A percentile compares a stretch with the other conserved stretches of the same genome.
phyloP scores from a whole-genome alignment of 192 early-diverging fungal genomes.

The Backusella australiensis region DNA sequence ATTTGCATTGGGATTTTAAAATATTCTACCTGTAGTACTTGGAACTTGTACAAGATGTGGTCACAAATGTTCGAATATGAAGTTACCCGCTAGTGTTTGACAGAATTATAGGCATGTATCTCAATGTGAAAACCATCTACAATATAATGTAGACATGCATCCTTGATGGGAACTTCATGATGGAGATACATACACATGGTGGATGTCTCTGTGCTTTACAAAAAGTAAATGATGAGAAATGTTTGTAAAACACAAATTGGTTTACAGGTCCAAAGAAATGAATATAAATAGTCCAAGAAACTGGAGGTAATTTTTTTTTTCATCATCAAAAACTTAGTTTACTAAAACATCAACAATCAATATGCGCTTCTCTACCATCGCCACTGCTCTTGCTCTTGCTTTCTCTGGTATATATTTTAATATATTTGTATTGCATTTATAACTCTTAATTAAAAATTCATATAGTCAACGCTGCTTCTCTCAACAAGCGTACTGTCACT shows the following conservation, averaged over 20 bases:
- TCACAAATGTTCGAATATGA: not conserved
- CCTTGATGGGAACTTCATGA: not conserved
- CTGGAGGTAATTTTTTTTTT: not conserved
- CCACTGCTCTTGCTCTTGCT: not conserved
- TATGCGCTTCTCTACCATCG: not conserved
- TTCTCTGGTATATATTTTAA: not conserved
- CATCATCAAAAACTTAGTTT: not conserved
- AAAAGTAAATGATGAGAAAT: not conserved
- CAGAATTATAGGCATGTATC: not conserved
- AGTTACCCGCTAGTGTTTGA: not conserved
- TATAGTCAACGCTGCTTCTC: not conserved
- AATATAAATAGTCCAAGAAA: not conserved
- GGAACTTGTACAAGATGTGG: not conserved
- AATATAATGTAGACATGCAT: too few species aligned
- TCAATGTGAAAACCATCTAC: not conserved
- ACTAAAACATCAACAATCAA: not conserved
- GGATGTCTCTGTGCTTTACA: not conserved
- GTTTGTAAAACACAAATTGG: not conserved
- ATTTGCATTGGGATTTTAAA: not conserved
- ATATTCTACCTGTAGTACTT: not conserved
- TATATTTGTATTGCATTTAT: not conserved
- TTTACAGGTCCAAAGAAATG: not conserved
- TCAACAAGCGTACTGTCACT: not conserved
- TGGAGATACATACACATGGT: not conserved
- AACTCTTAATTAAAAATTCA: not conserved